Evolutionary conservation across 2,329 filamentous ascomycete species (phyloP).

Genomic region (Cladosporium sp.): DNA sequence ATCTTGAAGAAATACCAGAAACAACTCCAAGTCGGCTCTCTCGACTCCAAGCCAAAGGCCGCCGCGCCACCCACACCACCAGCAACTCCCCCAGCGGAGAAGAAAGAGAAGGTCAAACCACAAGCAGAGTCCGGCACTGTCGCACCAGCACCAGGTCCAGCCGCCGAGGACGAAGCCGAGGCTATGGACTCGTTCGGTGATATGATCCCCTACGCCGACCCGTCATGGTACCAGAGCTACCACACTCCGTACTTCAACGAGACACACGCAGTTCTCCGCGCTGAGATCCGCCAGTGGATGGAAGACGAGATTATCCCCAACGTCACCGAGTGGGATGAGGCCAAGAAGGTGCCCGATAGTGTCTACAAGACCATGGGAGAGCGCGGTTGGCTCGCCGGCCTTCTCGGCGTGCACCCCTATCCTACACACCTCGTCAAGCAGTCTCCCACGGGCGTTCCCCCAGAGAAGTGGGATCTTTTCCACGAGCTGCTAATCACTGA

Average conservation of each 20-base stretch:
- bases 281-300: constrained; percentile 88
- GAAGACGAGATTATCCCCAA: constrained; percentile 83
- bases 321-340: constrained; percentile 95
- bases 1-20: constrained; percentile 77
- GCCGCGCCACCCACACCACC: constrained; percentile 49
- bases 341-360: constrained; percentile 76
- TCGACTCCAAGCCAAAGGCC: constrained; percentile 74
- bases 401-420: constrained; percentile 73
- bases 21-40: constrained; percentile 76
- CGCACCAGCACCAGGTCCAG: constrained; percentile 36
- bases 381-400: constrained; percentile 85
- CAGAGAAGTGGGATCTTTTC: constrained; percentile 96
- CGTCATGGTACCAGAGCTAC: constrained; percentile 67
- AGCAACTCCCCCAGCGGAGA: constrained; percentile 42
- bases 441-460: constrained; percentile 70
- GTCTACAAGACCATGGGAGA: constrained; percentile 97
- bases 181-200: constrained; percentile 79
- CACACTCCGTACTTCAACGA: constrained; percentile 97
- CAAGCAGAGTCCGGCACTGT: constrained; percentile 55
- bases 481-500: constrained; percentile 95
- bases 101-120: constrained; percentile 50
- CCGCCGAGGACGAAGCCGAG: constrained; percentile 52
- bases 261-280: constrained; percentile 82
- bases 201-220: constrained; percentile 86
- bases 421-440: constrained; percentile 65